phyloP scores from a whole-genome alignment of 768 basidiomycete species.

The Amanita brunnescens region DNA sequence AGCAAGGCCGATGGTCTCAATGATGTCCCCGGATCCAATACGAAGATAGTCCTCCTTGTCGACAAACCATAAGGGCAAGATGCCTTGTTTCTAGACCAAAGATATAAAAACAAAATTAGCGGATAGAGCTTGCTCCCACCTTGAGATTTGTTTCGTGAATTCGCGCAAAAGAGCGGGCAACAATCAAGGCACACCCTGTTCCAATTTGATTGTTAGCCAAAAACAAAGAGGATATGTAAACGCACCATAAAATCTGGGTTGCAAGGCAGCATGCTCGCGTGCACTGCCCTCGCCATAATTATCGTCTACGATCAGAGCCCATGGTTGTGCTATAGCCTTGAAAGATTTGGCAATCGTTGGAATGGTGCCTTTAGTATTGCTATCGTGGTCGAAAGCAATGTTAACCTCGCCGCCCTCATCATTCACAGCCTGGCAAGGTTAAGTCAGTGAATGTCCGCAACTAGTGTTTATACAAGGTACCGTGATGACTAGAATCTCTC shows the following conservation, averaged over 20 bases:
- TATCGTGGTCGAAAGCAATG: conserved; percentile 74
- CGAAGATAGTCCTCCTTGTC: conserved; percentile 79
- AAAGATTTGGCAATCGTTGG: conserved; percentile 87
- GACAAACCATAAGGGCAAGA: conserved; percentile 91
- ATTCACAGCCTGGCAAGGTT: conserved; percentile 63
- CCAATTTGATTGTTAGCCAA: background rate
- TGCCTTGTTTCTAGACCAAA: conserved; percentile 80
- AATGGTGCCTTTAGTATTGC: conserved; percentile 64
- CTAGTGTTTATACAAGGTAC: conserved; percentile 14
- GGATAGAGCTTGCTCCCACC: conserved; percentile 29
- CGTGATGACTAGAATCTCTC: conserved; percentile 62
- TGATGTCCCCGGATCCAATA: conserved; percentile 72
- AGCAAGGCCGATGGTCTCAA: conserved; percentile 80
- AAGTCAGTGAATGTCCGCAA: background rate
- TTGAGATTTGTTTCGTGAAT: conserved; percentile 98
- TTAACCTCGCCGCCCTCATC: conserved; percentile 95
- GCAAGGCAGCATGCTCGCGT: conserved; percentile 94
- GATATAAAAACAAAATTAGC: conserved; percentile 7
- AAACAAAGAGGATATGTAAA: background rate
- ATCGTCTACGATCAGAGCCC: conserved; percentile 92
- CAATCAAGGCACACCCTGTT: conserved; percentile 74
- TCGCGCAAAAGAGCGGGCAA: conserved; percentile 92
- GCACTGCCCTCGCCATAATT: conserved; percentile 98
- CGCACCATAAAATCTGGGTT: conserved; percentile 87
- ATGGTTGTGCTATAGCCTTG: conserved; percentile 75